Percentiles rank a stretch among this genome's conserved stretches.
Evolutionary conservation across 768 basidiomycete genomes (phyloP).

Genomic region (Agrocybe pediades): DNA sequence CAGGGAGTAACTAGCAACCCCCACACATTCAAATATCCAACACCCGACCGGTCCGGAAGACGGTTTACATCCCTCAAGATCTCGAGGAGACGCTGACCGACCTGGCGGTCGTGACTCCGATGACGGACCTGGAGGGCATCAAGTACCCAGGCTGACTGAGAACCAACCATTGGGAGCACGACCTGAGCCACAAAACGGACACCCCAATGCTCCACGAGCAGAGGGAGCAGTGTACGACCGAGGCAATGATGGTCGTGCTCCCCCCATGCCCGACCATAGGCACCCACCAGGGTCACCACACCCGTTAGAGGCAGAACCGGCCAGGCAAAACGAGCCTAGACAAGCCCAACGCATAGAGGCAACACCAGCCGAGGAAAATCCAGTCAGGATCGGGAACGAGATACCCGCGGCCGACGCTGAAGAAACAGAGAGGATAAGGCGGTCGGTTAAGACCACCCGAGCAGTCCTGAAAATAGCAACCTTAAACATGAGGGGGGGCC

Average conservation of each 20-base stretch:
- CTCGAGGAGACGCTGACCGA: not conserved
- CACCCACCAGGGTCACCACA: too few species aligned
- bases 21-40: not conserved
- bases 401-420: too few species aligned
- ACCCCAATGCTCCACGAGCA: too few species aligned
- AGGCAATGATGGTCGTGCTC: not conserved
- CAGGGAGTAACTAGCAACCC: not conserved
- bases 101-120: conserved; percentile 4
- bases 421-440: too few species aligned
- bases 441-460: not conserved
- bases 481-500: conserved; percentile 26
- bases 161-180: not conserved
- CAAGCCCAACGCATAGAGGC: too few species aligned
- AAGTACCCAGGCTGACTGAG: conserved; percentile 1
- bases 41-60: not conserved
- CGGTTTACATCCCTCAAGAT: not conserved
- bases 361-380: too few species aligned
- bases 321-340: too few species aligned
- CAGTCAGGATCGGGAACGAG: not conserved
- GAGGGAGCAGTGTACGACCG: not conserved
- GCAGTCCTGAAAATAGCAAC: conserved; percentile 14
- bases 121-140: conserved; percentile 1
- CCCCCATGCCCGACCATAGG: not conserved
- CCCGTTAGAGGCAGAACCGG: too few species aligned
- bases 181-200: conserved; percentile 3